These are phyloP conservation scores for Malania oleifera DNA, from an alignment of 164 flowering plant genomes.

Conservation along the genomic window DNA sequence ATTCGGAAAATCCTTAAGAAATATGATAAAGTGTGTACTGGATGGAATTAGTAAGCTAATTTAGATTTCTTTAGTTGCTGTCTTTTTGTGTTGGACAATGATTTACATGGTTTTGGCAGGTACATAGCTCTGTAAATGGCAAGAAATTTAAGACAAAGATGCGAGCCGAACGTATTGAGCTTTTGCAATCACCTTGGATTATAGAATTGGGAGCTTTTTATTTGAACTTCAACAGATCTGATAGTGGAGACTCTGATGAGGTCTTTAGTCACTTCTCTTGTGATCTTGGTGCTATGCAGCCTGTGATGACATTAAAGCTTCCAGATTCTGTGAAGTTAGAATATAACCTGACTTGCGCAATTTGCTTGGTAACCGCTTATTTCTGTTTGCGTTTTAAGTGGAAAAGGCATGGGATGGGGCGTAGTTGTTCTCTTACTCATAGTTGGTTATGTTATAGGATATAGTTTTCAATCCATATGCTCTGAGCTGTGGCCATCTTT, in stretches of 20 bases:
- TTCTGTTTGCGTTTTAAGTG: not conserved
- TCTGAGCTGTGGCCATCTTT: slow-evolving; percentile 79
- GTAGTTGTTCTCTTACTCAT: not conserved
- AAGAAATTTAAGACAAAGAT: slow-evolving; percentile 58
- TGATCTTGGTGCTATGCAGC: slow-evolving; percentile 28
- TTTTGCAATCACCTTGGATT: slow-evolving; percentile 89
- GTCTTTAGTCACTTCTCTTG: slow-evolving; percentile 41
- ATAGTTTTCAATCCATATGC: slow-evolving; percentile 80
- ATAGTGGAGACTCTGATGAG: slow-evolving; percentile 26
- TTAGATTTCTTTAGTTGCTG: slow-evolving; percentile 1
- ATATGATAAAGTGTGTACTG: slow-evolving; percentile 70
- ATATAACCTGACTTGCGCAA: slow-evolving; percentile 67
- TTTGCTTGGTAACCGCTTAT: slow-evolving; percentile 68
- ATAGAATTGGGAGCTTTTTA: slow-evolving; percentile 81
- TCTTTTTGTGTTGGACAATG: not conserved
- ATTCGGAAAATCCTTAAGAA: slow-evolving; percentile 86
- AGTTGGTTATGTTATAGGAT: slow-evolving; percentile 38
- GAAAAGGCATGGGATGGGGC: not conserved
- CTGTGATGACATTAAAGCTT: slow-evolving; percentile 52
- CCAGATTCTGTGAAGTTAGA: slow-evolving; percentile 58
- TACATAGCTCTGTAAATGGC: slow-evolving; percentile 78
- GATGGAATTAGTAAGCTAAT: not conserved
- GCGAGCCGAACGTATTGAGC: slow-evolving; percentile 68
- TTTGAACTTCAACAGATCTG: slow-evolving; percentile 41
- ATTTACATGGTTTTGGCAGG: slow-evolving; percentile 27